Conservation (phyloP, 78 protist species). For the Speleostelium caveatum region DNA sequence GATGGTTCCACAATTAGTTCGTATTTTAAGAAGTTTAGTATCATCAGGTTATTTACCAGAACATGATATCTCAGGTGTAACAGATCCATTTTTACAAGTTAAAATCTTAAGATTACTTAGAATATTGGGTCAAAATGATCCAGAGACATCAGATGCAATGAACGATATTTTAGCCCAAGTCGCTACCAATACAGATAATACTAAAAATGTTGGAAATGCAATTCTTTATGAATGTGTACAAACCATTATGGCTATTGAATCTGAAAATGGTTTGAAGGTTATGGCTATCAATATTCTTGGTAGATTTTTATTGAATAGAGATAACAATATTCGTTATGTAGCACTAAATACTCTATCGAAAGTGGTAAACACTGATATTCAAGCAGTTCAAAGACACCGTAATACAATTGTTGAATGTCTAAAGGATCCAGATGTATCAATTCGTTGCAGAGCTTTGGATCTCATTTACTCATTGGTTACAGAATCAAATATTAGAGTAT, state of each 20-base stretch:
- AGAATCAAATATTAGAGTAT: constrained; percentile 82
- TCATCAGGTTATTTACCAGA: constrained; percentile 93
- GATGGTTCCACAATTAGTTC: constrained; percentile 84
- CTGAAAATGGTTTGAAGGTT: constrained; percentile 91
- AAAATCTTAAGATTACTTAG: constrained; percentile 91
- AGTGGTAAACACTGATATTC: constrained; percentile 87
- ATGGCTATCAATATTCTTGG: constrained; percentile 97
- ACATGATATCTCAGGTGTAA: constrained; percentile 97
- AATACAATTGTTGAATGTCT: constrained; percentile 97
- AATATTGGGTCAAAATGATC: constrained; percentile 86
- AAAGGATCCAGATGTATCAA: constrained; percentile 97
- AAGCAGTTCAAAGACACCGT: constrained; percentile 98
- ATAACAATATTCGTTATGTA: constrained; percentile 96
- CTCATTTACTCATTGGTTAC: constrained; percentile 95
- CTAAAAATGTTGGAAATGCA: constrained; percentile 96
- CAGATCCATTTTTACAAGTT: constrained; percentile 99
- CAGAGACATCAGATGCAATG: constrained; percentile 91
- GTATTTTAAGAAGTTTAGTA: constrained; percentile 89
- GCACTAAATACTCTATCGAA: constrained; percentile 90
- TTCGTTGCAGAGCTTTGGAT: constrained; percentile 97
- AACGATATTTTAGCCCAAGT: constrained; percentile 97
- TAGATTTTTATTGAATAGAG: constrained; percentile 93
- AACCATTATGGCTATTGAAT: constrained; percentile 95
- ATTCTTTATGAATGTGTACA: constrained; percentile 96
- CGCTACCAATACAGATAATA: constrained; percentile 96